These are phyloP conservation scores for Ophiostoma quercus DNA, from an alignment of 2,329 filamentous ascomycete genomes.

Conservation along the genomic window DNA sequence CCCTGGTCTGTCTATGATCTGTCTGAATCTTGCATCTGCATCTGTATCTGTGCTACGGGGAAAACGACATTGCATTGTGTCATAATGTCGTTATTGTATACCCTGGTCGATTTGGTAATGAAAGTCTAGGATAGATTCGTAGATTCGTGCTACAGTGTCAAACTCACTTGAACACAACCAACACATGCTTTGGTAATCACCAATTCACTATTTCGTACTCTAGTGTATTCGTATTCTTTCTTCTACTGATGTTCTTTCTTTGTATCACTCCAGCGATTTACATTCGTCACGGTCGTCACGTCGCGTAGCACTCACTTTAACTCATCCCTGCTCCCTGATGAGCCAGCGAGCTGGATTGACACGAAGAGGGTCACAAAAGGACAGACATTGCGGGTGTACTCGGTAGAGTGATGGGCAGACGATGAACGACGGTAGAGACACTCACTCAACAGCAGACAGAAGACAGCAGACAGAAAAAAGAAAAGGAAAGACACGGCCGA, in stretches of 20 bases:
- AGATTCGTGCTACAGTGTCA: neutral
- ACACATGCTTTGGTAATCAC: too few species aligned
- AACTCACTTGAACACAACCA: too few species aligned
- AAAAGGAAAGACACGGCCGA: neutral
- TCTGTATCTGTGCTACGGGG: neutral
- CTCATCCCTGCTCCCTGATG: conserved; percentile 7
- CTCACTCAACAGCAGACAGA: neutral
- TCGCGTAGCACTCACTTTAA: conserved; percentile 5
- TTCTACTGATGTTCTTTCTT: neutral
- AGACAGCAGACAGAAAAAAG: neutral
- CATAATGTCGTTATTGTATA: neutral
- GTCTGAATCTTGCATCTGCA: neutral
- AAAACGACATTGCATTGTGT: neutral
- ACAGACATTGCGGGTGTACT: neutral
- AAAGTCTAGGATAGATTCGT: neutral
- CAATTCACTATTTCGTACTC: too few species aligned
- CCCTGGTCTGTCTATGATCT: conserved; percentile 6
- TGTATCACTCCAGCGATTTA: neutral
- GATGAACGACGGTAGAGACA: neutral
- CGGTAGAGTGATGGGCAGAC: neutral
- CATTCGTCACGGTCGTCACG: conserved; percentile 12
- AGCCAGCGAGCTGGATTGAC: conserved; percentile 7
- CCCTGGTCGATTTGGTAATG: neutral
- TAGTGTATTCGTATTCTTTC: too few species aligned
- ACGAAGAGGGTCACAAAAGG: conserved; percentile 2